These are phyloP conservation scores for Chlamydomonas schloesseri DNA, from an alignment of 139 green algal species.

Conservation along the genomic window DNA sequence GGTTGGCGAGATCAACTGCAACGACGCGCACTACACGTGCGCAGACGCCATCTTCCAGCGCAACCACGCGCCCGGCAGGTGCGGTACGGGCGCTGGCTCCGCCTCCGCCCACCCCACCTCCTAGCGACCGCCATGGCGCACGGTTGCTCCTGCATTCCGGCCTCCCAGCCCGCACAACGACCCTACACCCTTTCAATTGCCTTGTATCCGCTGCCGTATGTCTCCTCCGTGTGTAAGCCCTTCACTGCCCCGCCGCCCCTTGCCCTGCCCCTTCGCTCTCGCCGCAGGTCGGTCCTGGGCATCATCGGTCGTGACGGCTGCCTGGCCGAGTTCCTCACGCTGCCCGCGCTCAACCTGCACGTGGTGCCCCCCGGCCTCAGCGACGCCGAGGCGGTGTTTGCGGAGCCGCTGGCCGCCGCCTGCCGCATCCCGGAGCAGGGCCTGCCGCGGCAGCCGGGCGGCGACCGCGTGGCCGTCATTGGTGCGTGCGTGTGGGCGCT, in stretches of 20 bases:
- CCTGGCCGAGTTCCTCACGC: conserved; percentile 70
- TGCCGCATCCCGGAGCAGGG: conserved; percentile 81
- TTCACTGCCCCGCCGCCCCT: neutral
- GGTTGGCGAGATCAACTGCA: conserved; percentile 85
- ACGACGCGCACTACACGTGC: conserved; percentile 53
- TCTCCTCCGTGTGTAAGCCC: too few species aligned
- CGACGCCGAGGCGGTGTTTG: conserved; percentile 72
- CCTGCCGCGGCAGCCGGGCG: conserved; percentile 13
- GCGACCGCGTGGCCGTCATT: conserved; percentile 36
- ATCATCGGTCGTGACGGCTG: conserved; percentile 81
- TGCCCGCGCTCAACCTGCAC: conserved; percentile 77
- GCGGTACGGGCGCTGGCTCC: neutral
- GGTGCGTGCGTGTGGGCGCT: neutral
- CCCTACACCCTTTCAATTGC: too few species aligned
- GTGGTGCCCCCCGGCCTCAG: conserved; percentile 68
- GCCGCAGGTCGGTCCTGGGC: conserved; percentile 72
- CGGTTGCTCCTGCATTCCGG: too few species aligned
- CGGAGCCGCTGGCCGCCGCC: conserved; percentile 83
- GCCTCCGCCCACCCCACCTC: neutral
- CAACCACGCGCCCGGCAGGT: conserved; percentile 72
- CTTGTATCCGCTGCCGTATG: too few species aligned
- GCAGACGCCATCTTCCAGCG: conserved; percentile 66
- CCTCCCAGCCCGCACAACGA: too few species aligned
- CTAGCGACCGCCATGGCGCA: too few species aligned
- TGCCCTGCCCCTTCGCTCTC: neutral